These are phyloP conservation scores for Podospora bellae-mahoneyi DNA, from an alignment of 495 filamentous ascomycete genomes.

Conservation along the genomic window DNA sequence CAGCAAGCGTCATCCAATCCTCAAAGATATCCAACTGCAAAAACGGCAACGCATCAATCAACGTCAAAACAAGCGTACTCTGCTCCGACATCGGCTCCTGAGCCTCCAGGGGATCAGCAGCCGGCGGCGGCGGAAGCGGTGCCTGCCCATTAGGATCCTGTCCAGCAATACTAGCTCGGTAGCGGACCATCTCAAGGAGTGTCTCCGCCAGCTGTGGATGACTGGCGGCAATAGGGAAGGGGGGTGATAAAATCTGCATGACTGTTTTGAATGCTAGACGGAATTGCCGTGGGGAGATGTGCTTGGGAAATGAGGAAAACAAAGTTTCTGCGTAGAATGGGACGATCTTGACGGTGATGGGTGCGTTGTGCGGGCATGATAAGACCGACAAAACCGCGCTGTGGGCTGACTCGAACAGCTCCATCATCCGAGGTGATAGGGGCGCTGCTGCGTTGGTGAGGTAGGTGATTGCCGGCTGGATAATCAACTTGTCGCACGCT, in stretches of 20 bases:
- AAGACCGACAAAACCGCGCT: conserved; percentile 79
- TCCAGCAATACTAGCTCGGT: conserved; percentile 48
- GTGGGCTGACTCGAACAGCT: conserved; percentile 91
- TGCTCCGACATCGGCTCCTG: conserved; percentile 64
- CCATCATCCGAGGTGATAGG: conserved; percentile 46
- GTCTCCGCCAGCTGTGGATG: conserved; percentile 75
- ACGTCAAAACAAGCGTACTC: conserved; percentile 70
- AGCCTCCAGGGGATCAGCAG: conserved; percentile 18
- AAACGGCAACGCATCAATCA: conserved; percentile 78
- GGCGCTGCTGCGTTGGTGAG: conserved; percentile 53
- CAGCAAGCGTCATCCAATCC: conserved; percentile 60
- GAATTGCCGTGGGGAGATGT: conserved; percentile 86
- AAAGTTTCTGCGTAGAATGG: conserved; percentile 85
- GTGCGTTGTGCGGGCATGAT: conserved; percentile 70
- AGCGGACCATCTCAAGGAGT: conserved; percentile 75
- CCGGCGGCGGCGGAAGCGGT: conserved; percentile 29
- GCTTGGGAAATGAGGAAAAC: conserved; percentile 77
- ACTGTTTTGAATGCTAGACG: conserved; percentile 88
- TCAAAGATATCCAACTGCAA: conserved; percentile 67
- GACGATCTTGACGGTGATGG: conserved; percentile 66
- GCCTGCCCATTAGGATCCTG: conserved; percentile 45
- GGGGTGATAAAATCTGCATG: conserved; percentile 80
- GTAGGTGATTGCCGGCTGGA: conserved; percentile 73
- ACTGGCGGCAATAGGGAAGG: conserved; percentile 63
- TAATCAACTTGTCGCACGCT: conserved; percentile 67